Percentiles rank a stretch among this genome's conserved stretches.
phyloP scores from a whole-genome alignment of 108 stramenopile genomes.

The Licmophora abbreviata region DNA sequence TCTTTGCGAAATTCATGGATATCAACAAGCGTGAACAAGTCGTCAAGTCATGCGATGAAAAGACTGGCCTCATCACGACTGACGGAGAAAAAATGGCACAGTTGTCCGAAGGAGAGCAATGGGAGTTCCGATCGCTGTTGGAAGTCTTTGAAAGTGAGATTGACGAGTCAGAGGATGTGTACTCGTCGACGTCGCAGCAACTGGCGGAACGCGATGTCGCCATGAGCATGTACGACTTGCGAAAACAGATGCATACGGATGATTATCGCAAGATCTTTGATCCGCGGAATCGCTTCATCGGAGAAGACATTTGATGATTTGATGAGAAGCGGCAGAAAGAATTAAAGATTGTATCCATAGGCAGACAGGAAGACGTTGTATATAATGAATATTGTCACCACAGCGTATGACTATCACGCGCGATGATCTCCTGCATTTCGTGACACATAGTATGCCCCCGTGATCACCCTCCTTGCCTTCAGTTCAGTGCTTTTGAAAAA shows the following conservation, averaged over 20 bases:
- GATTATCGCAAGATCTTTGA: slow-evolving; percentile 80
- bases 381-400: too few relatives aligned
- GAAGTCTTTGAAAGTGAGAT: slow-evolving; percentile 39
- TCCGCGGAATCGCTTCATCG: slow-evolving; percentile 73
- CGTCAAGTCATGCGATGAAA: slow-evolving; percentile 28
- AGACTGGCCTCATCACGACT: slow-evolving; percentile 40
- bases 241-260: slow-evolving; percentile 39
- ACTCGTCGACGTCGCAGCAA: slow-evolving; percentile 2
- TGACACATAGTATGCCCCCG: too few relatives aligned
- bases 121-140: slow-evolving; percentile 48
- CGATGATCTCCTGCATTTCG: too few relatives aligned
- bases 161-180: slow-evolving; percentile 13
- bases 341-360: not conserved
- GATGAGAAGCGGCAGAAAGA: slow-evolving; percentile 2
- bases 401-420: too few relatives aligned
- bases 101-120: slow-evolving; percentile 62
- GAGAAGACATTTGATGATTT: slow-evolving; percentile 58
- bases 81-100: slow-evolving; percentile 73
- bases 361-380: too few relatives aligned
- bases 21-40: slow-evolving; percentile 19
- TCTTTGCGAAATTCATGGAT: slow-evolving; percentile 19
- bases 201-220: slow-evolving; percentile 64
- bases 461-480: too few relatives aligned
- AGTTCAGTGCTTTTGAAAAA: too few relatives aligned
- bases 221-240: slow-evolving; percentile 49